Base-by-base conservation (phyloP, 2,329 filamentous ascomycete species). In the Blastomyces percursus region DNA sequence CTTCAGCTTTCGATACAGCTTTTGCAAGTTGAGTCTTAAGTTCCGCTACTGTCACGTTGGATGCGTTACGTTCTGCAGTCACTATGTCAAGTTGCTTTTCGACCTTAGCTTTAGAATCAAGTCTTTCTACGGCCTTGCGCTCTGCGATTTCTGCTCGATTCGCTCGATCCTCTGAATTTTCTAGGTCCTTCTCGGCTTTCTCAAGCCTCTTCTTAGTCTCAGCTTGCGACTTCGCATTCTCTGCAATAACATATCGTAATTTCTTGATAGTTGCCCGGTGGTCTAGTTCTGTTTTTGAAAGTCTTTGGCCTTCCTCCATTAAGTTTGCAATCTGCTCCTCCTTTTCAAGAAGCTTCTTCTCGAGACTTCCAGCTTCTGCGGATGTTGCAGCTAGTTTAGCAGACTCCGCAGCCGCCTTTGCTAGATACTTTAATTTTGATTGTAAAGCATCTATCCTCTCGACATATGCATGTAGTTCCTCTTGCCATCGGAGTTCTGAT, bases 401-500 rank as follows among this genome's bases (percentile, higher is more conserved):
- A 0, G 87, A 81, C 40, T 92, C 87, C 0, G 88, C 84, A 14
- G 89, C 87, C 70, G 92, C 89, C 65, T 88, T 88, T 2, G 92
- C 87, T 14, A 99, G 79, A 70, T 95, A 96, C 67, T 92, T 88
- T 35, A 99, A 78, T 72, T 99, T 97, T 7, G 91, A 86, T 73
- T 97, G 90, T 1, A 99, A 78, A 3, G 92, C 89, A 77, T 99
- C 94, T 62, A 96, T 94, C 44, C 89, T 86, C 75, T 99, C 94
- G 7, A 93, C 82, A 66, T 96, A 90, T 58, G 82, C 83, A 69
- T 94, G 86, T 50, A 91, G 82, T 72, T 97, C 94, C 68, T 94
- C 90, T 63, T 93, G 87, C 67, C 90, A 84, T 65, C 86, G 82
- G 42, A 76, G 76, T 63, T 85, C 78, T 0, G 79, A 79, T 38